These are phyloP conservation scores for Grammothele lineata DNA, from an alignment of 768 basidiomycete genomes.

Conservation along the genomic window DNA sequence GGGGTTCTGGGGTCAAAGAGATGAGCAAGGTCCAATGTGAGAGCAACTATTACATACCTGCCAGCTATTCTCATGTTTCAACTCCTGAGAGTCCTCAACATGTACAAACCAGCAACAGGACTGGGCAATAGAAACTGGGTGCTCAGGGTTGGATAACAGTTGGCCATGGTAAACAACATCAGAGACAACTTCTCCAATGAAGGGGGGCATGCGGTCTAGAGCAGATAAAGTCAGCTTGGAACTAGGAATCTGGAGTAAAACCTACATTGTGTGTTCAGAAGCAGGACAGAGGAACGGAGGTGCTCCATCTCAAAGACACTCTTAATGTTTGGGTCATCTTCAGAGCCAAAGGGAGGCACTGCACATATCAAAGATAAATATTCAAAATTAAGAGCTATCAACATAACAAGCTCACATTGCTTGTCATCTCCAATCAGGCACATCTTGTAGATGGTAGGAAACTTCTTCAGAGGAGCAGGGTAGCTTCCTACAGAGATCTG, in stretches of 20 bases:
- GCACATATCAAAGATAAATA: background rate
- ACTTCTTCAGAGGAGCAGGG: conserved; percentile 24
- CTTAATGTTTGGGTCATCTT: conserved; percentile 52
- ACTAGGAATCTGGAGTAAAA: background rate
- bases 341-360: conserved; percentile 83
- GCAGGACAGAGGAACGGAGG: conserved; percentile 41
- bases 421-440: conserved; percentile 41
- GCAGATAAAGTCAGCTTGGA: conserved; percentile 3
- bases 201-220: conserved; percentile 79
- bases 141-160: conserved; percentile 50
- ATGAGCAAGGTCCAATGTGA: conserved; percentile 1
- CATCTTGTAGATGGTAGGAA: conserved; percentile 28
- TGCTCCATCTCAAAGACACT: conserved; percentile 79
- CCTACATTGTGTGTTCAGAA: conserved; percentile 76
- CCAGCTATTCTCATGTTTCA: conserved; percentile 33
- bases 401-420: conserved; percentile 40
- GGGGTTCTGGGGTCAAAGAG: conserved; percentile 44
- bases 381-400: background rate
- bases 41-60: conserved; percentile 26
- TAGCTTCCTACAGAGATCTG: conserved; percentile 28
- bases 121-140: conserved; percentile 41
- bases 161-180: conserved; percentile 55
- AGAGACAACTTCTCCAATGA: conserved; percentile 74
- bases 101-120: conserved; percentile 67
- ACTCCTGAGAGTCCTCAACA: conserved; percentile 36